Percentiles rank a stretch among this genome's conserved stretches.
These are phyloP conservation scores for Artemisia argyi DNA, from an alignment of 129 eudicot genomes.

Conservation along the genomic window DNA sequence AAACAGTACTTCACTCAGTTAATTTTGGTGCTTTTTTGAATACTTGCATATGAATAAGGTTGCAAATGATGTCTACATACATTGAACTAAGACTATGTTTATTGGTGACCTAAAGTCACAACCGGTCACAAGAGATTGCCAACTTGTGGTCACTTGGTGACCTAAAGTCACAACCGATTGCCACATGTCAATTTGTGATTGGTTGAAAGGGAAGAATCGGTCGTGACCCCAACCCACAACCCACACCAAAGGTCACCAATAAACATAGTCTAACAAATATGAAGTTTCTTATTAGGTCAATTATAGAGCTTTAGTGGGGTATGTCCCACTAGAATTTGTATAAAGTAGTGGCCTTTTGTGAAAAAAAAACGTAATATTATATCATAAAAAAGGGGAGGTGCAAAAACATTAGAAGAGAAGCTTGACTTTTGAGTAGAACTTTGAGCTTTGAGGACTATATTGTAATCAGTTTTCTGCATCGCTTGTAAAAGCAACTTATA, in stretches of 20 bases:
- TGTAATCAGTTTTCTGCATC: slow-evolving; percentile 26
- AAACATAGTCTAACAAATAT: too few relatives aligned
- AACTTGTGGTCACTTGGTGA: too few relatives aligned
- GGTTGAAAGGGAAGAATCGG: too few relatives aligned
- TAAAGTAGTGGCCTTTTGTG: slow-evolving; percentile 27
- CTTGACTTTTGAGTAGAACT: slow-evolving; percentile 17
- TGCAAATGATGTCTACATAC: slow-evolving; percentile 32
- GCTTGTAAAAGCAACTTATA: background rate
- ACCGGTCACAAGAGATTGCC: too few relatives aligned
- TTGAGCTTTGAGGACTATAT: slow-evolving; percentile 9
- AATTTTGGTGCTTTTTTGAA: slow-evolving; percentile 15
- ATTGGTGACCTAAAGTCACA: too few relatives aligned
- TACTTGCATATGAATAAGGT: slow-evolving; percentile 21
- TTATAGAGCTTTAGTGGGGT: slow-evolving; percentile 33
- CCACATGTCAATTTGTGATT: too few relatives aligned
- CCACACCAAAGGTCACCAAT: too few relatives aligned
- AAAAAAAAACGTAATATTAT: slow-evolving; percentile 3
- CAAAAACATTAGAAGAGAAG: slow-evolving; percentile 22
- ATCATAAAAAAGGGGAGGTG: slow-evolving; percentile 25
- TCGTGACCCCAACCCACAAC: too few relatives aligned
- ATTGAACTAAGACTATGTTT: too few relatives aligned
- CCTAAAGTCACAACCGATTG: too few relatives aligned
- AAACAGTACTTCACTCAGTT: slow-evolving; percentile 35
- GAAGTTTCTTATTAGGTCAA: slow-evolving; percentile 23
- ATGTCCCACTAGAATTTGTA: slow-evolving; percentile 19